A percentile compares a stretch with the other conserved stretches of the same genome.
phyloP scores from a whole-genome alignment of 345 rosid species.

The Draba incana region DNA sequence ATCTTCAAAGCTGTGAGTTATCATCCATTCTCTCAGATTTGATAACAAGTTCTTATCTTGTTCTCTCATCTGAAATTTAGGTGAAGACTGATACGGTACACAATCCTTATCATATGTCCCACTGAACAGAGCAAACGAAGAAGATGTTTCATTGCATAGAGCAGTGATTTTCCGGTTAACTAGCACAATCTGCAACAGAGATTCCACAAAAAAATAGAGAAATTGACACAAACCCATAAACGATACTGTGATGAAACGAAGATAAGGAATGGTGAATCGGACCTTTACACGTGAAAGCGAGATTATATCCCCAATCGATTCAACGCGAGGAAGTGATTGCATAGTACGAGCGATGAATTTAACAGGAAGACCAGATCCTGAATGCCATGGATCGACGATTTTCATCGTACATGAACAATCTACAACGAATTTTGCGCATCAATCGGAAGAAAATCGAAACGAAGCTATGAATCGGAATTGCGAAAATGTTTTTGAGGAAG shows the following conservation, averaged over 20 bases:
- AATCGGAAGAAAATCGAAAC: neutral
- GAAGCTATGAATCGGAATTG: conserved; percentile 14
- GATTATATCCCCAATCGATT: conserved; percentile 31
- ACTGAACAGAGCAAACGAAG: conserved; percentile 26
- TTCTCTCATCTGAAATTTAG: conserved; percentile 35
- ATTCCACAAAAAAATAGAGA: too few relatives aligned
- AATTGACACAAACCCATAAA: too few relatives aligned
- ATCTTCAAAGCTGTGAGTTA: conserved; percentile 20
- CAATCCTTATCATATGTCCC: neutral
- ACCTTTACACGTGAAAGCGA: conserved; percentile 41
- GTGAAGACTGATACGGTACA: conserved; percentile 29
- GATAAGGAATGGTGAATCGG: neutral
- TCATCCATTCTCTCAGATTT: conserved; percentile 32
- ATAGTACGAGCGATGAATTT: conserved; percentile 31
- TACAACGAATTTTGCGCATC: neutral
- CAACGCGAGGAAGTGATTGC: conserved; percentile 35
- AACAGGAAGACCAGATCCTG: conserved; percentile 26
- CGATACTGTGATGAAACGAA: too few relatives aligned
- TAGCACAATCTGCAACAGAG: conserved; percentile 34
- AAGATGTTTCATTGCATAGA: conserved; percentile 32
- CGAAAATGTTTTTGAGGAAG: neutral
- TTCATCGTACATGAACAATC: conserved; percentile 27
- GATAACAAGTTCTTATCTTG: conserved; percentile 33
- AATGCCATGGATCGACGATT: conserved; percentile 37
- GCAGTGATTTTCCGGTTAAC: conserved; percentile 33